Percentiles rank a stretch among this genome's conserved stretches.
Evolutionary conservation across 805 yeast genomes (phyloP).

Genomic region (Nakazawaea ishiwadae): DNA sequence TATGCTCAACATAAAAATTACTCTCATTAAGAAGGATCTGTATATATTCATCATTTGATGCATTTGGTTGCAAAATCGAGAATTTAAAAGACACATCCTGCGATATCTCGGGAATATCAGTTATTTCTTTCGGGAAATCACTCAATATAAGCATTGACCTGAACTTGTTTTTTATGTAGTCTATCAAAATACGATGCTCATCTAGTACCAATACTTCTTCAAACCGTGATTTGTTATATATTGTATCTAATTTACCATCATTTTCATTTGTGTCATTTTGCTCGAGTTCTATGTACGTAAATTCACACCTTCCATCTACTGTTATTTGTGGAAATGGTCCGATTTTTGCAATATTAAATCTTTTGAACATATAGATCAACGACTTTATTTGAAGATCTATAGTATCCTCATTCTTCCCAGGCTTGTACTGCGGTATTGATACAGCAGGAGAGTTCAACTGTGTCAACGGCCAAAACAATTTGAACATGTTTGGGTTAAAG

Average conservation of each 20-base stretch:
- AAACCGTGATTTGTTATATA: slow-evolving; percentile 47
- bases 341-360: slow-evolving; percentile 40
- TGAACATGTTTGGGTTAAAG: slow-evolving; percentile 19
- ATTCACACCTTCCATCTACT: slow-evolving; percentile 22
- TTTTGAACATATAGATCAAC: slow-evolving; percentile 49
- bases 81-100: slow-evolving; percentile 27
- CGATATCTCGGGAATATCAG: slow-evolving; percentile 22
- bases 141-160: slow-evolving; percentile 55
- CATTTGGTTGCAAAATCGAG: slow-evolving; percentile 33
- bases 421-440: slow-evolving; percentile 43
- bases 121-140: slow-evolving; percentile 39
- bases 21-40: slow-evolving; percentile 37
- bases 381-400: slow-evolving; percentile 60
- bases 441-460: slow-evolving; percentile 25
- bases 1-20: slow-evolving; percentile 55
- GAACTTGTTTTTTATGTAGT: slow-evolving; percentile 63
- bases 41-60: slow-evolving; percentile 41
- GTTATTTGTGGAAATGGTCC: slow-evolving; percentile 35
- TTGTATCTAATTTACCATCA: slow-evolving; percentile 43
- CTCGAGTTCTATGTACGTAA: slow-evolving; percentile 20
- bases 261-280: too few species aligned
- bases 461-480: slow-evolving; percentile 30
- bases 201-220: slow-evolving; percentile 39
- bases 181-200: slow-evolving; percentile 61
- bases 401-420: slow-evolving; percentile 48